These are phyloP conservation scores for Jamesozyma lodderae DNA, from an alignment of 805 yeast genomes.

Conservation along the genomic window DNA sequence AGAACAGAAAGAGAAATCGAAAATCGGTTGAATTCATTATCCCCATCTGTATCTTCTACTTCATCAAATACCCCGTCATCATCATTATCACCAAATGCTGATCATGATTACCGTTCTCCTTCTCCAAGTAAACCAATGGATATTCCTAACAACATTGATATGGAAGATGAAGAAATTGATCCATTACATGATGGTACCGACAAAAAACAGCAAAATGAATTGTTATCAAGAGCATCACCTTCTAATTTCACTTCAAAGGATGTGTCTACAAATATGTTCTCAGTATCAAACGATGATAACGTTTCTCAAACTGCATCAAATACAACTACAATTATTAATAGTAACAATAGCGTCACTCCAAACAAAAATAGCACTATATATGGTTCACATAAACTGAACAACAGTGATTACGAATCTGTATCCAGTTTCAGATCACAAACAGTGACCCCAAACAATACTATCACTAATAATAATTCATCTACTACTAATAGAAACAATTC, in stretches of 20 bases:
- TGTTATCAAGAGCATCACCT: not conserved
- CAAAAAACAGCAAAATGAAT: not conserved
- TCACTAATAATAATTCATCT: no score
- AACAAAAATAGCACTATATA: no score
- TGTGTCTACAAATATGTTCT: not conserved
- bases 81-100: conserved; percentile 24
- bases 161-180: conserved; percentile 13
- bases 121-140: not conserved
- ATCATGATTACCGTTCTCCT: not conserved
- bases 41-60: no score
- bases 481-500: no score
- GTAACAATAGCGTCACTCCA: no score
- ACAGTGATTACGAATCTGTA: no score
- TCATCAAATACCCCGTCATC: no score
- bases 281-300: not conserved
- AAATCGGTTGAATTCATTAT: conserved; percentile 51
- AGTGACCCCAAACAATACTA: no score
- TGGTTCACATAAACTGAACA: no score
- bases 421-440: no score
- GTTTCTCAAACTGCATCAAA: not conserved
- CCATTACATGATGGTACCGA: conserved; percentile 9
- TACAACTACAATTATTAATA: no score
- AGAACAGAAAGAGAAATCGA: conserved; percentile 69
- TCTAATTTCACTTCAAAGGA: not conserved
- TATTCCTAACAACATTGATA: not conserved